These are phyloP conservation scores for Backusella circina DNA, from an alignment of 192 early-diverging fungal species.

Conservation along the genomic window DNA sequence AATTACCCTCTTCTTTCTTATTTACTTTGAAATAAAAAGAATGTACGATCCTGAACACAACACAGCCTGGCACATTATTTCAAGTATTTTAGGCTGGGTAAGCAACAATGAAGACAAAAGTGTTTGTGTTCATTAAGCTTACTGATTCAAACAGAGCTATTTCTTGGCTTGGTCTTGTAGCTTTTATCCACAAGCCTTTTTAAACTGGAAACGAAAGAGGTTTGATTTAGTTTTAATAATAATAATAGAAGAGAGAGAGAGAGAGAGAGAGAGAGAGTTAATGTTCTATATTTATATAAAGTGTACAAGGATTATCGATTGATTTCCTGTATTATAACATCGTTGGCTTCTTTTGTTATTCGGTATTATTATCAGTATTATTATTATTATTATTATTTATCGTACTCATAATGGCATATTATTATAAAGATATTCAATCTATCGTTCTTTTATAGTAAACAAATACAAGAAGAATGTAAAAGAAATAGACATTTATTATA, in stretches of 20 bases:
- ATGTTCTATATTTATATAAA: constrained; percentile 9
- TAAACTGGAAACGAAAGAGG: constrained; percentile 76
- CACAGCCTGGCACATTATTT: neutral
- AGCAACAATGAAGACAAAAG: neutral
- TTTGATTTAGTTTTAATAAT: neutral
- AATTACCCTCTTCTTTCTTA: too few species aligned
- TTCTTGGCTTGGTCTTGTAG: constrained; percentile 84
- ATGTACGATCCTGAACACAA: neutral
- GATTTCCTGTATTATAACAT: constrained; percentile 89
- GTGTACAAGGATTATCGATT: constrained; percentile 82
- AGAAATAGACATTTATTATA: neutral
- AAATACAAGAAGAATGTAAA: constrained; percentile 63
- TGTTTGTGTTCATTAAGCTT: neutral
- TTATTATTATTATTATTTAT: too few species aligned
- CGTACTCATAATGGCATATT: too few species aligned
- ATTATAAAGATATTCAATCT: constrained; percentile 64
- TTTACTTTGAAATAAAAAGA: neutral
- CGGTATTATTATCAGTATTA: constrained; percentile 42
- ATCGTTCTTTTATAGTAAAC: constrained; percentile 63
- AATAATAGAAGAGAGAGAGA: too few species aligned
- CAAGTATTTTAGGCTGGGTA: neutral
- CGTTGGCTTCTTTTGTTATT: constrained; percentile 83
- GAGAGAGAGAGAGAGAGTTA: too few species aligned
- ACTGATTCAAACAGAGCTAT: constrained; percentile 48
- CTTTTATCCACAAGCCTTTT: constrained; percentile 84